Base-by-base conservation (phyloP, 495 filamentous ascomycete genomes). In the Aspergillus conjunctus region DNA sequence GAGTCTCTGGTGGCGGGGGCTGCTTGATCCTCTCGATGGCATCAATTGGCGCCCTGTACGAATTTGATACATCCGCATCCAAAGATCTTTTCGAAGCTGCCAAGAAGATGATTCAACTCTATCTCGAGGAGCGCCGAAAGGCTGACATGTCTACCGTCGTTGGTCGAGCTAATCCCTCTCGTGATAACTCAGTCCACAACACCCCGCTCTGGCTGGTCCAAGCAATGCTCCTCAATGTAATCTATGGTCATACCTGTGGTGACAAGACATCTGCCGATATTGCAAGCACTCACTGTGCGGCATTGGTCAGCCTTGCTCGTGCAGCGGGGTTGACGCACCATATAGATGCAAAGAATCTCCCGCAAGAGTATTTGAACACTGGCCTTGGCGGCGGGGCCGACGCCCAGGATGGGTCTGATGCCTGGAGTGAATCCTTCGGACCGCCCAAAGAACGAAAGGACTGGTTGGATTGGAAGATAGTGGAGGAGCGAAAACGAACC, bases 141-240 rank as follows among this genome's bases (percentile, higher is more conserved):
- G 91, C 90, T 31, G 92, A 95, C 72, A 86, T 95, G 77, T 86
- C 91, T 56, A 89, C 90, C 56, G 88, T 89, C 39, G 80, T 91
- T 60, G 88, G 85, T 63, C 87, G 89, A 26, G 63, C 73, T 4
- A 83, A 83, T 65, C 72, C 83, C 21, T 71, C 80, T 20, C 80
- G 83, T 57, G 89, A 93, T 58, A 84, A 83, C 64, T 81, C 87
- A 2, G 79, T 87, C 45, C 89, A 94, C 64, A 85, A 86, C 39
- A 97, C 92, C 12, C 94, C 94, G 2, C 80, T 97, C 51, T 97
- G 94, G 94, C 82, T 98, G 30, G 91, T 98, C n/a, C 94, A 98
- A 68, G 93, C 94, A 1, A 97, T 98, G 94, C 82, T 98, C 31
- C 81, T 98, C 43, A 97, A 96, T 73, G 90, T 98, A 34, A 89